phyloP scores from a whole-genome alignment of 495 filamentous ascomycete species.

The Neurospora hispaniola region DNA sequence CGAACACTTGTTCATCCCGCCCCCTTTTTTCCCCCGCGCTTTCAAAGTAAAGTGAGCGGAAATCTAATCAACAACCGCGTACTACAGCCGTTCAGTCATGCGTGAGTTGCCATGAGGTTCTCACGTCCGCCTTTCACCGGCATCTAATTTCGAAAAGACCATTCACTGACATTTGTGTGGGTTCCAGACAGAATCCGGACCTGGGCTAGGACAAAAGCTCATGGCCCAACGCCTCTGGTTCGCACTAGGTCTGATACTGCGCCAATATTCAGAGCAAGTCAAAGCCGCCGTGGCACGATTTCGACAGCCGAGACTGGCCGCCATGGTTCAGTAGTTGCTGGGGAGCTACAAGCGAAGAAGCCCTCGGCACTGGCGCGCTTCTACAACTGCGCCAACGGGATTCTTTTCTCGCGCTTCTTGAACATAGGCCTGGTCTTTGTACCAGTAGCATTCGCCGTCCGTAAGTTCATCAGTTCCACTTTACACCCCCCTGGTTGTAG shows the following conservation, averaged over 20 bases:
- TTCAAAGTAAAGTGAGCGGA: neutral
- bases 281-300: neutral
- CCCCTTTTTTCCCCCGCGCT: too few relatives aligned
- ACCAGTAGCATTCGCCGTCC: conserved; percentile 61
- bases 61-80: neutral
- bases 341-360: conserved; percentile 4
- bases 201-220: conserved; percentile 4
- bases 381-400: conserved; percentile 36
- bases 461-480: conserved; percentile 23
- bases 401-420: conserved; percentile 57
- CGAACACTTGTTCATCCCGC: neutral
- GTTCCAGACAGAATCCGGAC: conserved; percentile 4
- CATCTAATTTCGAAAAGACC: neutral
- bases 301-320: neutral
- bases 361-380: conserved; percentile 29
- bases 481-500: neutral
- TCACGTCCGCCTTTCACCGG: neutral
- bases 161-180: neutral
- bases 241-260: neutral
- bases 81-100: neutral
- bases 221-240: neutral
- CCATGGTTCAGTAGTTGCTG: neutral
- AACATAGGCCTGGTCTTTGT: conserved; percentile 72
- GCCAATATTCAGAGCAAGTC: neutral
- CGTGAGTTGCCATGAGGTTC: neutral